A percentile compares a stretch with the other conserved stretches of the same genome.
Evolutionary conservation across 164 flowering plant species (phyloP).

Genomic region (Kalanchoe fedtschenkoi): DNA sequence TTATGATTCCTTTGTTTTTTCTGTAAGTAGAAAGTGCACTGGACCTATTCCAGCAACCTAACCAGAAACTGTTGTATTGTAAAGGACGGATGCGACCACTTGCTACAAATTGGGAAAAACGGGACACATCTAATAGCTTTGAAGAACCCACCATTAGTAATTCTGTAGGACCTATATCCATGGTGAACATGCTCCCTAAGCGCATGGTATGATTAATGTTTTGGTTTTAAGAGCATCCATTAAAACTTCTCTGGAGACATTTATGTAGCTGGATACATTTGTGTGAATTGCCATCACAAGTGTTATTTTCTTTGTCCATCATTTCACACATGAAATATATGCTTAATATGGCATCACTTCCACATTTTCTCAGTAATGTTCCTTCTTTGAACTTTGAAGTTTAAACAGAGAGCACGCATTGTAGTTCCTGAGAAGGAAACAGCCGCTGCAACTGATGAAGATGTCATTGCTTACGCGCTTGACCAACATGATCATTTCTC

Average conservation of each 20-base stretch:
- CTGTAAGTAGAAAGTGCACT: not conserved
- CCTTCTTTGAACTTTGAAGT: not conserved
- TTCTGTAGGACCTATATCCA: conserved; percentile 26
- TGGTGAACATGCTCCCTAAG: conserved; percentile 21
- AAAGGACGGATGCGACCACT: conserved; percentile 52
- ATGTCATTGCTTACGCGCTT: conserved; percentile 49
- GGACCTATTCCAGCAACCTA: not conserved
- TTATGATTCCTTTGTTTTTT: not conserved
- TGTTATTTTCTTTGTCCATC: too few relatives aligned
- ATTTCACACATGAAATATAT: not conserved
- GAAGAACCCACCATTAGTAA: conserved; percentile 33
- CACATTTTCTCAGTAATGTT: not conserved
- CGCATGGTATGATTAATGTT: conserved; percentile 28
- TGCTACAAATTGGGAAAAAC: conserved; percentile 58
- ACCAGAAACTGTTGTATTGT: not conserved
- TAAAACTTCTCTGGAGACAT: not conserved
- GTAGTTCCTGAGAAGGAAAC: conserved; percentile 39
- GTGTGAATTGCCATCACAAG: too few relatives aligned
- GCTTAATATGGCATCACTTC: not conserved
- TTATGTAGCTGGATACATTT: not conserved
- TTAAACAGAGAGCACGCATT: conserved; percentile 33
- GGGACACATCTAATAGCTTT: conserved; percentile 38
- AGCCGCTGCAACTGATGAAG: conserved; percentile 48
- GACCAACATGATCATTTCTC: conserved; percentile 68
- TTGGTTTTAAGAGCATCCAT: not conserved